Percentiles rank a stretch among this genome's conserved stretches.
Evolutionary conservation across 2,329 filamentous ascomycete species (phyloP).

Genomic region (Huntiella savannae): DNA sequence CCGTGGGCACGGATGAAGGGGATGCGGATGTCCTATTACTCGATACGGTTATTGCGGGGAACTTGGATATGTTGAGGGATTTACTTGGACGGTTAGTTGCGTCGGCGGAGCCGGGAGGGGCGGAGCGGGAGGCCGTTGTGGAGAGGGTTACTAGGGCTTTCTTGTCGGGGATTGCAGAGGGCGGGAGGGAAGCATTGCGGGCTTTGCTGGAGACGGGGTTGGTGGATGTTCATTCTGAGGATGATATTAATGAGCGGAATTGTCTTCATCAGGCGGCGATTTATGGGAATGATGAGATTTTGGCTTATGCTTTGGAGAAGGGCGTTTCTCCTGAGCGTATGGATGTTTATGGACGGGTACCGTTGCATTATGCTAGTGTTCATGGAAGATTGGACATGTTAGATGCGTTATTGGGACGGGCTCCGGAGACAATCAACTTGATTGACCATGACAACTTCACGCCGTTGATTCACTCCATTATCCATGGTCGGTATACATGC

Average conservation of each 20-base stretch:
- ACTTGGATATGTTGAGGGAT: slow-evolving; percentile 58
- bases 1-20: slow-evolving; percentile 62
- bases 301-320: slow-evolving; percentile 54
- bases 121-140: slow-evolving; percentile 30
- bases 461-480: slow-evolving; percentile 83
- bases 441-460: slow-evolving; percentile 97
- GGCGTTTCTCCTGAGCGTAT: slow-evolving; percentile 61
- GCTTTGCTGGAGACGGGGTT: slow-evolving; percentile 61
- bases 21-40: slow-evolving; percentile 78
- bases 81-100: slow-evolving; percentile 55
- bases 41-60: slow-evolving; percentile 70
- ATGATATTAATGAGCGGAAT: slow-evolving; percentile 95
- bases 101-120: slow-evolving; percentile 34
- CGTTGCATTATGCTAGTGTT: slow-evolving; percentile 90
- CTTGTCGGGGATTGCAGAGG: slow-evolving; percentile 73
- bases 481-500: slow-evolving; percentile 65
- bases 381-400: slow-evolving; percentile 78
- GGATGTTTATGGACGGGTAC: slow-evolving; percentile 86
- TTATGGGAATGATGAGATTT: slow-evolving; percentile 64
- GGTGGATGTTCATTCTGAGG: slow-evolving; percentile 81
- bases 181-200: slow-evolving; percentile 54
- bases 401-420: slow-evolving; percentile 48
- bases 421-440: slow-evolving; percentile 58
- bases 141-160: slow-evolving; percentile 82
- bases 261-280: slow-evolving; percentile 94